Base-by-base conservation (phyloP, 768 basidiomycete species). In the Tylopilus intermedius region DNA sequence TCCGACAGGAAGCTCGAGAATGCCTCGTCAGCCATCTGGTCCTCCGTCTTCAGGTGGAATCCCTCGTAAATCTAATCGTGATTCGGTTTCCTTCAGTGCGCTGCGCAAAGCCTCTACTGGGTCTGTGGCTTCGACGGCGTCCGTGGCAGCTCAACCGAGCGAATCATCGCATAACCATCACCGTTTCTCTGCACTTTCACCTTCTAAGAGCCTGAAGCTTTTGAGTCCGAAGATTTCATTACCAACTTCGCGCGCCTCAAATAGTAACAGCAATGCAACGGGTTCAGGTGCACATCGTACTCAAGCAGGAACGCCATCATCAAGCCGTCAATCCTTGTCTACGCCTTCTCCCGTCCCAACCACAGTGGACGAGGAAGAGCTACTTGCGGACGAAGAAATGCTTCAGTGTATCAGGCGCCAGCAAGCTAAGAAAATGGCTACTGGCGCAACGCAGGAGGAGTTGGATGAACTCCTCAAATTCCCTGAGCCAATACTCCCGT, bases 361-460 rank as follows among this genome's bases (percentile, higher is more conserved):
- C 59, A 74, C 80, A 2, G 74, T 88, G 3, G 91, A 91, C 53
- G 94, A 94, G 54, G 92, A 94, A 56, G 90, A 94, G 67, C 47
- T 87, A 7, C 72, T 88, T 15, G 96, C 90, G 14, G 96, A 99
- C 64, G 94, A 96, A 56, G 96, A 99, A 73, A 99, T 99, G 96
- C 71, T 89, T 63, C 86, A 88, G 53, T 99, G 95, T 69, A 90
- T 97, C 57, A 82, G 83, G 58, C 81, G 94, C 24, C 90, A 96
- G 58, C 88, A 93, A 60, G 82, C 90, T 37, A 93, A 93, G 75
- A 91, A 87, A 69, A 67, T 93, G 56, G 86, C 90, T 9, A 77
- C 79, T 11, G 92, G 92, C 27, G 85, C 90, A 8, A 85, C 83
- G 30, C 90, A 92, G 63, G 85, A 88, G 58, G 90, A 95, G 58